phyloP scores from a whole-genome alignment of 1,139 yeast genomes.

The Saccharomycopsis hybrid region DNA sequence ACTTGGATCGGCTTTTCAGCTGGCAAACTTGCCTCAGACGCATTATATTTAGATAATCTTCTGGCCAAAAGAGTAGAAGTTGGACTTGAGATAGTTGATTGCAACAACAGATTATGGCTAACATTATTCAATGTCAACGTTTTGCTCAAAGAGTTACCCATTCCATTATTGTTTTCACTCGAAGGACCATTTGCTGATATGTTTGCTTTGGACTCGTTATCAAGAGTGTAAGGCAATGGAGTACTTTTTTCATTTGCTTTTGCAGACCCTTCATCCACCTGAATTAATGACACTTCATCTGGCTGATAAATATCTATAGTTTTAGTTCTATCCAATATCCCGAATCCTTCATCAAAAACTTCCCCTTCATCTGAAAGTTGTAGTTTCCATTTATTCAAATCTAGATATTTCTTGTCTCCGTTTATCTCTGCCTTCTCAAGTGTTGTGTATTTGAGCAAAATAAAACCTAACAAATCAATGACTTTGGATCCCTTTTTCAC shows the following conservation, averaged over 20 bases:
- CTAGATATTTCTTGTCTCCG: conserved; percentile 24
- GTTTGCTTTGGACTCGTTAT: conserved; percentile 21
- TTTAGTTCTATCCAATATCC: conserved; percentile 54
- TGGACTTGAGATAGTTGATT: not conserved
- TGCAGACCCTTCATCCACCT: conserved; percentile 35
- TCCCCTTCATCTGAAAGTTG: conserved; percentile 76
- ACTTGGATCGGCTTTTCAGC: conserved; percentile 2
- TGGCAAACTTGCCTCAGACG: conserved; percentile 9
- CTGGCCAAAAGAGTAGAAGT: conserved; percentile 5
- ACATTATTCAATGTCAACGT: conserved; percentile 4
- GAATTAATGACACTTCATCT: conserved; percentile 57
- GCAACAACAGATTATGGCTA: conserved; percentile 1
- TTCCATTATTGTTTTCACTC: conserved; percentile 6
- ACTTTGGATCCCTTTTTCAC: conserved; percentile 44
- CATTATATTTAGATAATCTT: conserved; percentile 6
- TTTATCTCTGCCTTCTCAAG: conserved; percentile 21
- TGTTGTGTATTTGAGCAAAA: conserved; percentile 35
- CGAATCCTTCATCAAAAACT: conserved; percentile 67
- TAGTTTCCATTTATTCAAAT: conserved; percentile 63
- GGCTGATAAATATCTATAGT: conserved; percentile 54
- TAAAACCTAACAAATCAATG: conserved; percentile 59
- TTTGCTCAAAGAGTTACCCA: conserved; percentile 2
- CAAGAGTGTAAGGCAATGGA: conserved; percentile 47
- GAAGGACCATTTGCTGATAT: not conserved
- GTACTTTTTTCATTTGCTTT: conserved; percentile 36